These are phyloP conservation scores for Aureococcus anophagefferens DNA, from an alignment of 108 stramenopile species.

Conservation along the genomic window DNA sequence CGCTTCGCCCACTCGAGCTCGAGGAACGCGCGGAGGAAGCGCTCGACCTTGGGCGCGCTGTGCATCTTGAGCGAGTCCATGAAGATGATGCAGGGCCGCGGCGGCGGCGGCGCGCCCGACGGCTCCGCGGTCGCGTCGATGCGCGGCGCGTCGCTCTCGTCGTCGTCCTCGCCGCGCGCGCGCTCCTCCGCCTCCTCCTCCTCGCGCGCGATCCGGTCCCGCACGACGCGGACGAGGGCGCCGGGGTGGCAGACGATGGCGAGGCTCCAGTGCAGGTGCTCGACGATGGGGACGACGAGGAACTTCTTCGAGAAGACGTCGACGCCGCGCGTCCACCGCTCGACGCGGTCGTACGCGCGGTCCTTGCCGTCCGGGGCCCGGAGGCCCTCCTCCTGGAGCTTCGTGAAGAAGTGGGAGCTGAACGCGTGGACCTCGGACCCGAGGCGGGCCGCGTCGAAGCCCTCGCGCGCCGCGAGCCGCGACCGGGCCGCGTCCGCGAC, in stretches of 20 bases:
- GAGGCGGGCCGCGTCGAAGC: neutral
- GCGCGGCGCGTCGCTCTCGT: no score
- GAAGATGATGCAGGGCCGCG: constrained; percentile 29
- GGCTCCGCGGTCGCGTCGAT: neutral
- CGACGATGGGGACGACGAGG: constrained; percentile 45
- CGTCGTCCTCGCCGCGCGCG: no score
- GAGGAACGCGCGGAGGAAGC: constrained; percentile 7
- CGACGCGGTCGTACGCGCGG: constrained; percentile 24
- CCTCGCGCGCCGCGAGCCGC: neutral
- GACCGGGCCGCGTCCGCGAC: neutral
- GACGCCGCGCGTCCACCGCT: constrained; percentile 45
- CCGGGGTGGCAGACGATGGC: constrained; percentile 25
- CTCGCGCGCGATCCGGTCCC: neutral
- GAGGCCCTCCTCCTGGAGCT: constrained; percentile 15
- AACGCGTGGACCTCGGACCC: constrained; percentile 14
- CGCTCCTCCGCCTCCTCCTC: neutral
- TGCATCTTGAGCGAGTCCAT: constrained; percentile 35
- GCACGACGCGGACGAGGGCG: constrained; percentile 1
- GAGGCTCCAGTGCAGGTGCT: constrained; percentile 49
- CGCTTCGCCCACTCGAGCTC: constrained; percentile 5
- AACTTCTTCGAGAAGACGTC: constrained; percentile 49
- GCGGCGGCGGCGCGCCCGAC: neutral
- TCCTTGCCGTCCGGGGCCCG: neutral
- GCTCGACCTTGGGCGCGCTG: constrained; percentile 9
- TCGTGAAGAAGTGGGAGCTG: constrained; percentile 32